Percentiles rank a stretch among this genome's conserved stretches.
phyloP scores from a whole-genome alignment of 176 grass and related monocot genomes.

The Ampelocalamus luodianensis region DNA sequence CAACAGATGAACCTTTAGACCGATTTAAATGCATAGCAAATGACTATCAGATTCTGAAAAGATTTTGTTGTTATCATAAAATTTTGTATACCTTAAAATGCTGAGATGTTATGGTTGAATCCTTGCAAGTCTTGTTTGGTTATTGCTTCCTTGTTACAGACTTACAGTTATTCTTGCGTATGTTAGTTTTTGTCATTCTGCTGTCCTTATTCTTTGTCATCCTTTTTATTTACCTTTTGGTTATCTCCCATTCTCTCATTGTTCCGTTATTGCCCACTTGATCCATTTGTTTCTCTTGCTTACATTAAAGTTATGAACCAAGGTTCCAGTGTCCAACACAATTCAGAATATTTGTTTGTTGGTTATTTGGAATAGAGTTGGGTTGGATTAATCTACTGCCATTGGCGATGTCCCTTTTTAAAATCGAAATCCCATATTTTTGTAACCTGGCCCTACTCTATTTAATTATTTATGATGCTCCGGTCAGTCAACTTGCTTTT shows the following conservation, averaged over 20 bases:
- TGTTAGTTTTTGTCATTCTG: neutral
- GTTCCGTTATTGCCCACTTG: too few relatives aligned
- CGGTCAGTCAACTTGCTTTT: too few relatives aligned
- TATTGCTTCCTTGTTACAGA: neutral
- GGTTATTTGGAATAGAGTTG: neutral
- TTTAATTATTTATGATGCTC: too few relatives aligned
- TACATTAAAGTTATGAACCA: neutral
- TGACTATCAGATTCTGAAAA: conserved; percentile 20
- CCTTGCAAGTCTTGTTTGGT: neutral
- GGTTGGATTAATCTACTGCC: too few relatives aligned
- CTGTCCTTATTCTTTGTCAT: too few relatives aligned
- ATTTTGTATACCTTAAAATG: conserved; percentile 32
- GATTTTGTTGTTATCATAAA: neutral
- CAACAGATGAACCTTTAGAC: too few relatives aligned
- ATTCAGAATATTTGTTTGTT: neutral
- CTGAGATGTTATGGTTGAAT: neutral
- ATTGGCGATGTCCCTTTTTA: neutral
- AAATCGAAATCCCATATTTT: neutral
- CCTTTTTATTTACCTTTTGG: too few relatives aligned
- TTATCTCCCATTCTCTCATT: too few relatives aligned
- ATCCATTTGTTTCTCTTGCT: neutral
- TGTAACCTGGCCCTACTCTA: neutral
- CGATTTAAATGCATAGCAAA: conserved; percentile 23
- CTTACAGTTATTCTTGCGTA: neutral
- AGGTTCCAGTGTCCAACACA: neutral